Base-by-base conservation (phyloP, 805 yeast species). In the Myxozyma monticola region DNA sequence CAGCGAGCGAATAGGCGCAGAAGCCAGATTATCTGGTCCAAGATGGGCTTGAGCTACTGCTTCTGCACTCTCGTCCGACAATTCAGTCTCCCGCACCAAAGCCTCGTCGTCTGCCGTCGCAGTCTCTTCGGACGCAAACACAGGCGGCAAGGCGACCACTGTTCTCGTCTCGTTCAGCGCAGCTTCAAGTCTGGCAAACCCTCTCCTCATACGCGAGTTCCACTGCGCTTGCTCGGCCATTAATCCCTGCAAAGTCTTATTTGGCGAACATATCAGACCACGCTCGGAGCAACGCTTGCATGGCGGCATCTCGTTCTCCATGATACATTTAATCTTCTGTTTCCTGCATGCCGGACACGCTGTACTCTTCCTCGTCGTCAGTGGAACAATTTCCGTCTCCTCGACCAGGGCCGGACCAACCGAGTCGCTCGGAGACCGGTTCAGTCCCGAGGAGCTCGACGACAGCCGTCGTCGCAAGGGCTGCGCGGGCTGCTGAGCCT, bases 331-430 rank as follows among this genome's bases (percentile, higher is more conserved):
- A 14, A 46, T 51, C 56, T 51, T 51, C 21, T 51, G 52, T 29
- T 51, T 51, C 17, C 56, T 34, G 37, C 56, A 51, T 20, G 51
- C 56, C 10, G 56, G 56, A 26, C 56, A 51, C 2, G 56, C 56
- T 3, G 37, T 47, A 15, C 56, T 25, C 35, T 51, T 48, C 9
- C 56, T 34, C 4, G 51, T 34, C 1, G 56, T 51, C 12, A 45
- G 47, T 1, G 49, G 29, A 2, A 43, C 34, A n/a, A 42, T 12
- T 1, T 48, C 50, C 12, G 42, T 17, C 1, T 35, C 37, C 17
- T 40, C 41, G 3, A 25, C 40, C 3, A 20, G n/a, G 15, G 39
- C 30, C 4, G 2, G 12, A 2, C 40, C 24, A 14, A 40, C 35
- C 18, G 7, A 42, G 7, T 8, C 39, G 9, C 38, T 25, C 21